A percentile compares a stretch with the other conserved stretches of the same genome.
These are phyloP conservation scores for Apiospora sp. DNA, from an alignment of 2,329 filamentous ascomycete genomes.

Conservation along the genomic window DNA sequence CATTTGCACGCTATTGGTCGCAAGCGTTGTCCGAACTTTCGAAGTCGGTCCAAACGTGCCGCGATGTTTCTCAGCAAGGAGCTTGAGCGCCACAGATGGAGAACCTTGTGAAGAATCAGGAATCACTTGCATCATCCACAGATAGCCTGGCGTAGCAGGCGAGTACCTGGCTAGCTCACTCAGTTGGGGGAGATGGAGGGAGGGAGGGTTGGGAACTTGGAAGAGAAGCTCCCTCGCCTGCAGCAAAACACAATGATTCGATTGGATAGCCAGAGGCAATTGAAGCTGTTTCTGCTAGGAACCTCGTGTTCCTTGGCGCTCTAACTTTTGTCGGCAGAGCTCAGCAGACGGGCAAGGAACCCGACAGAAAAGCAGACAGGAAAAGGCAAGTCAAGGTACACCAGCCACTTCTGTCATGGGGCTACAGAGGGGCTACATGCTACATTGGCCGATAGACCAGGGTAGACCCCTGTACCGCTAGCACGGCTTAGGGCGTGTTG, in stretches of 20 bases:
- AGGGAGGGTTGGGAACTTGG: not conserved
- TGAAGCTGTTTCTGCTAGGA: not conserved
- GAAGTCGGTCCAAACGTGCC: conserved; percentile 15
- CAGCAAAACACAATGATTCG: not conserved
- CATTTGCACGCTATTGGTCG: conserved; percentile 11
- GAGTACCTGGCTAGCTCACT: not conserved
- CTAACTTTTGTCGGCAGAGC: conserved; percentile 11
- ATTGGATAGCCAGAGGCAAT: not conserved
- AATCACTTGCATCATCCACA: not conserved
- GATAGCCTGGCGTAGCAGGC: not conserved
- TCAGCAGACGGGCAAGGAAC: not conserved
- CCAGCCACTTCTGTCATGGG: conserved; percentile 19
- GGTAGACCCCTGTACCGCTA: not conserved
- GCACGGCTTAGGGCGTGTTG: conserved; percentile 2
- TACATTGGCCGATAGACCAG: not conserved
- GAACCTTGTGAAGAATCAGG: conserved; percentile 2
- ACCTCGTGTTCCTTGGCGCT: conserved; percentile 17
- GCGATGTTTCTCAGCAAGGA: not conserved
- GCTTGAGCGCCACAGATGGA: not conserved
- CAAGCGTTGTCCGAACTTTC: conserved; percentile 10
- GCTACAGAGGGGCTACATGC: not conserved
- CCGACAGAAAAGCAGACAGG: not conserved
- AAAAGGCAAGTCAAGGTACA: not conserved
- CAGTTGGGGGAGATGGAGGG: not conserved
- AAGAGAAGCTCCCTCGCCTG: not conserved